Evolutionary conservation across 805 yeast genomes (phyloP).

Genomic region (Sungouiella blattae): DNA sequence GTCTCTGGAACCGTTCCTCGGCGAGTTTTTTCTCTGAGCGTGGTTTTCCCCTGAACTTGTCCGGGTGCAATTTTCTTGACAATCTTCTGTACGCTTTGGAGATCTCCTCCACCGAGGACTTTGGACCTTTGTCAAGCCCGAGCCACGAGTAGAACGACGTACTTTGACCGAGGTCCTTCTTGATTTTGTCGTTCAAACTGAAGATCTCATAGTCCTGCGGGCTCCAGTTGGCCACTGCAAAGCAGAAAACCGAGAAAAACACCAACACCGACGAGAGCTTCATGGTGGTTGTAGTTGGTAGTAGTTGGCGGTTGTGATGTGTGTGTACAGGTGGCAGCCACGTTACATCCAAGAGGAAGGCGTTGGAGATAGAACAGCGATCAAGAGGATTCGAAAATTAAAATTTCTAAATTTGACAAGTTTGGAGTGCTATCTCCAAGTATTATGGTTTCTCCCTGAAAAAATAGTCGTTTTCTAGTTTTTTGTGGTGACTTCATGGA

Average conservation of each 20-base stretch:
- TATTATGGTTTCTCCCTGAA: no score
- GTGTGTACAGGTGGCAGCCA: no score
- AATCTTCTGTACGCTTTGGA: constrained; percentile 65
- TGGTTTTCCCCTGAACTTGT: constrained; percentile 45
- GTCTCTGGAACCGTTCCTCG: constrained; percentile 69
- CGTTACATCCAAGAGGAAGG: no score
- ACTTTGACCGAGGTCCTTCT: constrained; percentile 57
- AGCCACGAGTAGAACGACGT: constrained; percentile 69
- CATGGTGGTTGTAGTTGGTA: constrained; percentile 6
- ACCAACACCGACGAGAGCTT: constrained; percentile 12
- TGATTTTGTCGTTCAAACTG: constrained; percentile 60
- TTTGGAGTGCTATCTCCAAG: no score
- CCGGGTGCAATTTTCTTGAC: constrained; percentile 81
- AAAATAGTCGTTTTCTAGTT: no score
- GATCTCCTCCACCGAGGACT: constrained; percentile 51
- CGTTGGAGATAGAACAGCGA: no score
- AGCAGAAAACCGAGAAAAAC: constrained; percentile 13
- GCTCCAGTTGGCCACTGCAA: constrained; percentile 46
- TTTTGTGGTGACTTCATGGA: no score
- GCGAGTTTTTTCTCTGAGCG: constrained; percentile 44
- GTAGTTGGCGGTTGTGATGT: no score
- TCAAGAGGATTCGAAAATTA: no score
- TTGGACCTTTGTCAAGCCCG: constrained; percentile 44
- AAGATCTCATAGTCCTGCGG: constrained; percentile 80
- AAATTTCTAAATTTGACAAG: no score